Conservation (phyloP, 306 rosid genomes). For the Luffa acutangula region DNA sequence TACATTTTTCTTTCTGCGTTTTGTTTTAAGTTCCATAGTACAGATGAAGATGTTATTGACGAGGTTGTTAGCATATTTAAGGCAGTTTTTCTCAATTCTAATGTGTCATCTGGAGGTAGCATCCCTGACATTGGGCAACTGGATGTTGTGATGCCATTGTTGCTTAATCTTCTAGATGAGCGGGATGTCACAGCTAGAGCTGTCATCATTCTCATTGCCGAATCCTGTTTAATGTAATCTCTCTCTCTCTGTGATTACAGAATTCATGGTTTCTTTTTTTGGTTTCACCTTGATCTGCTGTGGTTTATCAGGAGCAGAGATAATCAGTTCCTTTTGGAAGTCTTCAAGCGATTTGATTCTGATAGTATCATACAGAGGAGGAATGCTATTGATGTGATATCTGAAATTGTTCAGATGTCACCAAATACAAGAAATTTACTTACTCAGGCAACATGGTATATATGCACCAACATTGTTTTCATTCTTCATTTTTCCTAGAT, state of each 20-base stretch:
- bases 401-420: constrained; percentile 45
- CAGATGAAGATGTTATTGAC: constrained; percentile 54
- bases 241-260: constrained; percentile 13
- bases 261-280: constrained; percentile 1
- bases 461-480: constrained; percentile 5
- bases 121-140: constrained; percentile 29
- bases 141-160: constrained; percentile 43
- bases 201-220: constrained; percentile 70
- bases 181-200: constrained; percentile 73
- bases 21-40: constrained; percentile 54
- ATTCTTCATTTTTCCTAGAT: background rate
- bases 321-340: constrained; percentile 48
- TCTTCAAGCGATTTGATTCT: constrained; percentile 54
- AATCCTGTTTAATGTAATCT: constrained; percentile 65
- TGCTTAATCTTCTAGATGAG: constrained; percentile 77
- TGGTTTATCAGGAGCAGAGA: constrained; percentile 55
- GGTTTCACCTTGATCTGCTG: constrained; percentile 17
- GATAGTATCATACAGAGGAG: constrained; percentile 56
- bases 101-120: constrained; percentile 34
- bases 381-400: constrained; percentile 74
- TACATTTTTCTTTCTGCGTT: background rate
- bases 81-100: constrained; percentile 54
- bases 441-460: constrained; percentile 46
- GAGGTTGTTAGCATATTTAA: constrained; percentile 64
- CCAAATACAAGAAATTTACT: constrained; percentile 27